A percentile compares a stretch with the other conserved stretches of the same genome.
Conservation (phyloP, 1,284 basidiomycete genomes). For the Laetiporus sulphureus region DNA sequence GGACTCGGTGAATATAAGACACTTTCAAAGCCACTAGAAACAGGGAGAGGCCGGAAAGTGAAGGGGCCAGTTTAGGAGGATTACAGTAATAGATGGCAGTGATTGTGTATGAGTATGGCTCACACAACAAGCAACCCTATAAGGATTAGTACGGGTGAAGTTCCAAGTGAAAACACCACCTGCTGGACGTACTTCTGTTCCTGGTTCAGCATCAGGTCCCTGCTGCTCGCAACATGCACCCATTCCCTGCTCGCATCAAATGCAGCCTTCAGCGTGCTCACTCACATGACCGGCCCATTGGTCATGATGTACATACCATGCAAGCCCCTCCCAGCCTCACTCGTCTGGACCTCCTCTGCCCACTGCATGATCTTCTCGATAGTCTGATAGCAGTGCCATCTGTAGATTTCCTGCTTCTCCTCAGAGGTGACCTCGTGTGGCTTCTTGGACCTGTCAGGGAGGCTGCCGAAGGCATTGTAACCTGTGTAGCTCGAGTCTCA, state of each 20-base stretch:
- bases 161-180: conserved; percentile 37
- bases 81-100: too few relatives aligned
- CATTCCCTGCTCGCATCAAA: conserved; percentile 18
- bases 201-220: conserved; percentile 29
- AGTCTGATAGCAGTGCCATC: conserved; percentile 41
- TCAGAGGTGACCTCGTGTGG: conserved; percentile 23
- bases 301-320: conserved; percentile 47
- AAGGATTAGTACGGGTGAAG: too few relatives aligned
- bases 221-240: conserved; percentile 23
- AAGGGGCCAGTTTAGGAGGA: too few relatives aligned
- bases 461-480: conserved; percentile 34
- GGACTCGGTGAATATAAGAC: too few relatives aligned
- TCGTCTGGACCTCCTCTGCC: conserved; percentile 30
- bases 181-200: conserved; percentile 34
- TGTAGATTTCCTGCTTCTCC: conserved; percentile 26
- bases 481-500: conserved; percentile 35
- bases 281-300: conserved; percentile 36
- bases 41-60: too few relatives aligned
- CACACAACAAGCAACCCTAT: too few relatives aligned
- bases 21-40: too few relatives aligned
- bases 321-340: conserved; percentile 19
- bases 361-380: conserved; percentile 37
- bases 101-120: too few relatives aligned
- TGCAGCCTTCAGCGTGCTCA: conserved; percentile 34
- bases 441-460: conserved; percentile 31